Evolutionary conservation across 768 basidiomycete genomes (phyloP).

Genomic region (Holtermannia corniformis): DNA sequence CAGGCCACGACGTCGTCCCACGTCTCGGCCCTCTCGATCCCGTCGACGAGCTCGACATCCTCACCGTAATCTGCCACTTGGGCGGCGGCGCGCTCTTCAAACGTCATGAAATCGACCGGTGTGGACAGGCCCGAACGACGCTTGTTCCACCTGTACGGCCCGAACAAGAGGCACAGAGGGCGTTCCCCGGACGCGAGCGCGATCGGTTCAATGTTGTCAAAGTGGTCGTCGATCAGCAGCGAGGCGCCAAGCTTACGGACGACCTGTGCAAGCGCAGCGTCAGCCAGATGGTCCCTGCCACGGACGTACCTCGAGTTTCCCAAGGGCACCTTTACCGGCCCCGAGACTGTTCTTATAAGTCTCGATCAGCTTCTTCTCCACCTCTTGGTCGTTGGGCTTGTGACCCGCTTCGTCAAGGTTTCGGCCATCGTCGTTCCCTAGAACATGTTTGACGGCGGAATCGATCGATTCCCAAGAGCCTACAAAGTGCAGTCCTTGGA

Average conservation of each 20-base stretch:
- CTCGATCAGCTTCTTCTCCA: constrained; percentile 18
- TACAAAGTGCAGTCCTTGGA: constrained; percentile 8
- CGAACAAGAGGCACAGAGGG: constrained; percentile 27
- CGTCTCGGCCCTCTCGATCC: constrained; percentile 8
- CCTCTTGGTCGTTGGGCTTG: constrained; percentile 5
- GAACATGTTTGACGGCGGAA: background rate
- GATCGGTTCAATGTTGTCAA: constrained; percentile 26
- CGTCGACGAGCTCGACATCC: constrained; percentile 11
- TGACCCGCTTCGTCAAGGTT: constrained; percentile 7
- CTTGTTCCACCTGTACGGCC: constrained; percentile 24
- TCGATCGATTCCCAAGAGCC: constrained; percentile 4
- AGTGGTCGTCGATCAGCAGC: constrained; percentile 32
- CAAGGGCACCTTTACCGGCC: constrained; percentile 15
- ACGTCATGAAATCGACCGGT: constrained; percentile 26
- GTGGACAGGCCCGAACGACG: constrained; percentile 17
- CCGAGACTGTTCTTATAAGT: constrained; percentile 13
- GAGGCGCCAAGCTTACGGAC: constrained; percentile 27
- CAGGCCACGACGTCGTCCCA: constrained; percentile 31
- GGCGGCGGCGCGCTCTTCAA: constrained; percentile 16
- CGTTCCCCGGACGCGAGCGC: constrained; percentile 10
- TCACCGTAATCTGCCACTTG: constrained; percentile 10
- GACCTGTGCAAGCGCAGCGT: constrained; percentile 12
- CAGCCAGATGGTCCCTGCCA: background rate
- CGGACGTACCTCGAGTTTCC: constrained; percentile 24
- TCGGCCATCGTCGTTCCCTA: background rate